Conservation (phyloP, 441 rosid genomes). For the Gossypium gossypioides region DNA sequence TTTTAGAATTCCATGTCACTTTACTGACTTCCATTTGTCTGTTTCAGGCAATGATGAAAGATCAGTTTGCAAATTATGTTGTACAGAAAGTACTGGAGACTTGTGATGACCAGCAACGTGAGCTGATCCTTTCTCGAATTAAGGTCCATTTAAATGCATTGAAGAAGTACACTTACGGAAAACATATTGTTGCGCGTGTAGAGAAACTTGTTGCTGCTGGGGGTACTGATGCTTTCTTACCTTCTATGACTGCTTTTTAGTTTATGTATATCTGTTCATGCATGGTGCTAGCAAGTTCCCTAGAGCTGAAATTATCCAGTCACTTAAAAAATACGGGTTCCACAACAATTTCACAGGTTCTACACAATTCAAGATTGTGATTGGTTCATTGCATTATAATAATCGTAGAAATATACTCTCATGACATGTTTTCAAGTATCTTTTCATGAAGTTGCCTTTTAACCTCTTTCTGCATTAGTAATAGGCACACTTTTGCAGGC, state of each 20-base stretch:
- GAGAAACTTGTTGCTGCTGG: conserved; percentile 97
- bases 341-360: too few relatives aligned
- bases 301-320: not conserved
- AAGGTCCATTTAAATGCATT: conserved; percentile 84
- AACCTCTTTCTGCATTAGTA: not conserved
- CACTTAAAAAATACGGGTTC: not conserved
- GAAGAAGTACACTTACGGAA: conserved; percentile 93
- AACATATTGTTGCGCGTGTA: conserved; percentile 93
- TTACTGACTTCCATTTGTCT: not conserved
- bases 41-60: conserved; percentile 93
- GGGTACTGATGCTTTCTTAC: conserved; percentile 34
- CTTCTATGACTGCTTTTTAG: not conserved
- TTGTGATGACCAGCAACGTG: conserved; percentile 84
- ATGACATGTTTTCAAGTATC: not conserved
- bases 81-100: conserved; percentile 95
- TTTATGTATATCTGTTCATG: not conserved
- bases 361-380: not conserved
- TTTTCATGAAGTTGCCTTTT: not conserved
- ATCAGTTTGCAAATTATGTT: conserved; percentile 90
- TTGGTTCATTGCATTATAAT: not conserved
- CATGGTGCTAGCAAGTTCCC: not conserved
- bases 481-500: not conserved
- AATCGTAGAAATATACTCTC: not conserved
- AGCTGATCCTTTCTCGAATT: conserved; percentile 58
- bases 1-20: not conserved